These are phyloP conservation scores for Annona cherimola DNA, from an alignment of 164 flowering plant species.

Conservation along the genomic window DNA sequence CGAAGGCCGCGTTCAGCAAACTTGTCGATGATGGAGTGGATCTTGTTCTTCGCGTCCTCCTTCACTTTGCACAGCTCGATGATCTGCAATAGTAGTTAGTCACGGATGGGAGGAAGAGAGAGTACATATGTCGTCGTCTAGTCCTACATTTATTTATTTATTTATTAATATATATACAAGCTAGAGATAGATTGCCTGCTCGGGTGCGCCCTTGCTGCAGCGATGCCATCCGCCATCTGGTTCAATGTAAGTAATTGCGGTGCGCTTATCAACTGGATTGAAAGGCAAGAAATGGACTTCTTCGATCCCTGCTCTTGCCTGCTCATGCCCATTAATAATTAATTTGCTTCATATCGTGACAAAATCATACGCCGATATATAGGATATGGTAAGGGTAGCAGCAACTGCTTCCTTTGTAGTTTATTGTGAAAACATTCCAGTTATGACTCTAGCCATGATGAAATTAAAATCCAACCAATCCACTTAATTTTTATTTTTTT, in stretches of 20 bases:
- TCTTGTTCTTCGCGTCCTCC: conserved; percentile 44
- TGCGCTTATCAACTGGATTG: conserved; percentile 44
- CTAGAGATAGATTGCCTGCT: conserved; percentile 18
- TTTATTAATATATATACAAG: neutral
- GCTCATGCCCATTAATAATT: neutral
- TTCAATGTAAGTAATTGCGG: conserved; percentile 42
- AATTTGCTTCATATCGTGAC: no score
- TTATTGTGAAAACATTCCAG: no score
- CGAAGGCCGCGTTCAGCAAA: conserved; percentile 81
- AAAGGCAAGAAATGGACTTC: conserved; percentile 50
- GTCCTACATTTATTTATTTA: no score
- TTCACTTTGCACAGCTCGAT: conserved; percentile 65
- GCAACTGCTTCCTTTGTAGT: no score
- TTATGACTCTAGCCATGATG: no score
- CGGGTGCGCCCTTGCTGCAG: conserved; percentile 45
- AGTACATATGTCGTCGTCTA: no score
- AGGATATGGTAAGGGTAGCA: no score
- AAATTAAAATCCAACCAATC: no score
- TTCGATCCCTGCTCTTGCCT: conserved; percentile 41
- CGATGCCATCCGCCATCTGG: conserved; percentile 32
- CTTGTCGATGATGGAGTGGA: conserved; percentile 43
- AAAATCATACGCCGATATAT: no score
- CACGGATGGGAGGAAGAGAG: no score
- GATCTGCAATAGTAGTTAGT: conserved; percentile 24
- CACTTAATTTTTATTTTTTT: no score